Conservation (phyloP, 306 rosid species). For the Quercus aquifolioides region DNA sequence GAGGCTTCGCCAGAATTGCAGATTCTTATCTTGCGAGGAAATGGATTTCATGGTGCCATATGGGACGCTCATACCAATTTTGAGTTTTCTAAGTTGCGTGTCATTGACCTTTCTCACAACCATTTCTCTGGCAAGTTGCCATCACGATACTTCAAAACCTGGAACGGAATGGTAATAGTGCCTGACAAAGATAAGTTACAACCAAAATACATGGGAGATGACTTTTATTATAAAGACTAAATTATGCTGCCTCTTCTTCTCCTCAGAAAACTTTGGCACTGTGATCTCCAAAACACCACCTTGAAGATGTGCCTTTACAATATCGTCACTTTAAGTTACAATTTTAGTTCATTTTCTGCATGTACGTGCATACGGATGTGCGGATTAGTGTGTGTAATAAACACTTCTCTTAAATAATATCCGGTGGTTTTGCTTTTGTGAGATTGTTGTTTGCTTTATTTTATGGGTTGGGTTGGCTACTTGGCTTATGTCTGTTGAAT, state of each 20-base stretch:
- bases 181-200: neutral
- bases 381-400: too few relatives aligned
- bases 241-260: conserved; percentile 18
- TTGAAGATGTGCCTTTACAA: conserved; percentile 27
- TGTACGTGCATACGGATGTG: too few relatives aligned
- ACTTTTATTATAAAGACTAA: too few relatives aligned
- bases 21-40: neutral
- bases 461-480: too few relatives aligned
- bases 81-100: neutral
- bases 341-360: too few relatives aligned
- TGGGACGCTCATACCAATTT: neutral
- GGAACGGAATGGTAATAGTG: neutral
- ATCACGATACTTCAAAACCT: neutral
- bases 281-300: conserved; percentile 27
- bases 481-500: too few relatives aligned
- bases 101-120: neutral
- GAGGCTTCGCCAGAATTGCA: neutral
- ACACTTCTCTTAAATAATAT: too few relatives aligned
- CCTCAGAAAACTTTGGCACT: conserved; percentile 34
- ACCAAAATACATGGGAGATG: neutral
- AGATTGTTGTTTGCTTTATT: neutral
- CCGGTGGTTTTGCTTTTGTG: neutral
- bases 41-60: neutral
- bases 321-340: too few relatives aligned
- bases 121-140: neutral